phyloP scores from a whole-genome alignment of 768 basidiomycete genomes.

The Mycena kentingensis region DNA sequence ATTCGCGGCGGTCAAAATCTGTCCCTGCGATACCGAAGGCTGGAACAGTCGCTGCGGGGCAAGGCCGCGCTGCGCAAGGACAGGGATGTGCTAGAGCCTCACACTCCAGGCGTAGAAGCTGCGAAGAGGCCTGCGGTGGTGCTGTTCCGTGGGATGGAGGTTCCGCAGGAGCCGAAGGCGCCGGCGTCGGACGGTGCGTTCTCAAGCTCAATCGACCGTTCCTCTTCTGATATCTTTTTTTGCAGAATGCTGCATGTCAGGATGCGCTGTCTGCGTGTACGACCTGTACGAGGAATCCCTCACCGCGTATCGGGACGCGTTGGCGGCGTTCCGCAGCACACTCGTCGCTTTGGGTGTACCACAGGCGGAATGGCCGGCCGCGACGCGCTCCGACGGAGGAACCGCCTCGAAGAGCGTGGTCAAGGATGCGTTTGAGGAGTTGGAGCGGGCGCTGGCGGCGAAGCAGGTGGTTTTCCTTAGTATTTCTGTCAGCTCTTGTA shows the following conservation, averaged over 20 bases:
- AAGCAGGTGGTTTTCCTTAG: constrained; percentile 37
- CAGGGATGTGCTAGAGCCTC: constrained; percentile 28
- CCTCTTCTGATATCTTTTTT: neutral
- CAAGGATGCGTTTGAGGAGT: constrained; percentile 70
- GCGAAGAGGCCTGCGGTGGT: constrained; percentile 9
- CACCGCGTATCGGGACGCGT: constrained; percentile 56
- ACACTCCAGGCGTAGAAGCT: constrained; percentile 7
- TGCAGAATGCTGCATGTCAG: constrained; percentile 92
- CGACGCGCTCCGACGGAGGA: constrained; percentile 28
- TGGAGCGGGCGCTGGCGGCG: constrained; percentile 58
- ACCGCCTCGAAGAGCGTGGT: constrained; percentile 35
- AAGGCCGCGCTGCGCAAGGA: constrained; percentile 35
- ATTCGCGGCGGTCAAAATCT: constrained; percentile 51
- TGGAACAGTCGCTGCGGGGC: too few species aligned
- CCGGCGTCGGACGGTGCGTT: too few species aligned
- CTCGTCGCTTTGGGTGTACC: constrained; percentile 49
- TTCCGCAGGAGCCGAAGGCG: constrained; percentile 77
- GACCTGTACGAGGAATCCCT: constrained; percentile 82
- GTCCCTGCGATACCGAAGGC: too few species aligned
- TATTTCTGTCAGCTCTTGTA: neutral
- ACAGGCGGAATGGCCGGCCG: constrained; percentile 63
- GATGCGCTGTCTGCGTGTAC: constrained; percentile 87
- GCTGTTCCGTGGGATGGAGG: constrained; percentile 51
- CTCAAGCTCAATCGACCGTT: neutral
- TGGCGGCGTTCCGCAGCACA: too few species aligned